phyloP scores from a whole-genome alignment of 2,329 filamentous ascomycete genomes.

The Cladophialophora immunda region DNA sequence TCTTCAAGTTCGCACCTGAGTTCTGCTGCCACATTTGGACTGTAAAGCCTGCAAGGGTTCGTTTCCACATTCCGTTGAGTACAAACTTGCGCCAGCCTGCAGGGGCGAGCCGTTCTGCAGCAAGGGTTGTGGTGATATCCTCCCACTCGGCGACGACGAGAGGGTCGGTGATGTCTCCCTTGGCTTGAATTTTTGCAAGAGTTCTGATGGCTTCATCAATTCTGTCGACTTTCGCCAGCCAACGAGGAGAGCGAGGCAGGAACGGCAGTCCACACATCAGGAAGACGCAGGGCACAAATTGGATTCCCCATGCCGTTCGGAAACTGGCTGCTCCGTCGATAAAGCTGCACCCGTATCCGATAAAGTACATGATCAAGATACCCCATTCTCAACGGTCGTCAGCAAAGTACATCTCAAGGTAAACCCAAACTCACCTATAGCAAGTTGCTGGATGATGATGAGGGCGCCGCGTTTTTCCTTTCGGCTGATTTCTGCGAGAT shows the following conservation, averaged over 20 bases:
- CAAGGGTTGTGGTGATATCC: constrained; percentile 55
- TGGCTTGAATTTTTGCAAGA: constrained; percentile 56
- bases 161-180: constrained; percentile 55
- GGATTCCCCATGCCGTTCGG: constrained; percentile 57
- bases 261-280: constrained; percentile 57
- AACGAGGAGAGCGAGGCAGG: constrained; percentile 57
- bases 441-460: constrained; percentile 56
- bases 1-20: constrained; percentile 53
- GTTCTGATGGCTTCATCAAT: constrained; percentile 55
- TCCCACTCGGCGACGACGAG: constrained; percentile 60
- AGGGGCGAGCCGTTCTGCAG: constrained; percentile 50
- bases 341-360: constrained; percentile 57
- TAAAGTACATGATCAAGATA: constrained; percentile 59
- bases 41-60: constrained; percentile 64
- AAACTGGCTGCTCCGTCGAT: constrained; percentile 53
- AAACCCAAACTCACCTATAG: constrained; percentile 45
- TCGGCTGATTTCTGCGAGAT: constrained; percentile 54
- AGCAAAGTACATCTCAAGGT: not conserved
- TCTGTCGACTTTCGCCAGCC: constrained; percentile 59
- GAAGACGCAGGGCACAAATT: constrained; percentile 56
- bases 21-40: constrained; percentile 67
- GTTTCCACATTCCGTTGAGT: constrained; percentile 67
- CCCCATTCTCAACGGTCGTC: constrained; percentile 46
- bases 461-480: constrained; percentile 53
- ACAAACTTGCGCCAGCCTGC: constrained; percentile 56